Evolutionary conservation across 176 grass and related monocot species (phyloP).

Genomic region (Pontederia paniculata): DNA sequence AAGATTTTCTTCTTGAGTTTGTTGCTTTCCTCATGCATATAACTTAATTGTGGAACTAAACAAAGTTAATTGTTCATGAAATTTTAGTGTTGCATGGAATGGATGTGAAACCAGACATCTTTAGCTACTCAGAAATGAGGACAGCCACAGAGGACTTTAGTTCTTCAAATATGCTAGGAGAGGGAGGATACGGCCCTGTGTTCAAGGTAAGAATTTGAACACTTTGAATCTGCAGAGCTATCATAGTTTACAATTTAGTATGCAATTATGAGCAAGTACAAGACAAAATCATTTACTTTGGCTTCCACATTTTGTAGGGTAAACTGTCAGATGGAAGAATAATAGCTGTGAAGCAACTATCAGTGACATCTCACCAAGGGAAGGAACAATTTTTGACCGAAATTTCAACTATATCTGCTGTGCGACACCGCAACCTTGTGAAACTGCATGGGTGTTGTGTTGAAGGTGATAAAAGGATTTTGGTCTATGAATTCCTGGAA

Average conservation of each 20-base stretch:
- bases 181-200: conserved; percentile 77
- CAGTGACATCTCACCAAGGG: conserved; percentile 59
- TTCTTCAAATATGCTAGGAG: conserved; percentile 67
- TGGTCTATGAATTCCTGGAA: conserved; percentile 73
- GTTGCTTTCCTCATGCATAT: too few species aligned
- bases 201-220: conserved; percentile 55
- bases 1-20: not conserved
- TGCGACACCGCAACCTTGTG: conserved; percentile 64
- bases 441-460: conserved; percentile 60
- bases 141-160: conserved; percentile 59
- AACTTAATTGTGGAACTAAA: too few species aligned
- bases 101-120: conserved; percentile 45
- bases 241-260: not conserved
- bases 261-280: not conserved
- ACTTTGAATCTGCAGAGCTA: too few species aligned
- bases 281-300: not conserved
- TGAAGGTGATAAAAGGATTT: conserved; percentile 37
- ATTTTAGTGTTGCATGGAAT: conserved; percentile 45
- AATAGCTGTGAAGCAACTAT: conserved; percentile 66
- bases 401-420: conserved; percentile 61
- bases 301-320: conserved; percentile 37
- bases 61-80: not conserved
- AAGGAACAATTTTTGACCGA: conserved; percentile 58
- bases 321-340: conserved; percentile 52
- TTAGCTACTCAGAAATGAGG: conserved; percentile 54